Evolutionary conservation across 805 yeast genomes (phyloP).

Genomic region (Lachancea meyersii): DNA sequence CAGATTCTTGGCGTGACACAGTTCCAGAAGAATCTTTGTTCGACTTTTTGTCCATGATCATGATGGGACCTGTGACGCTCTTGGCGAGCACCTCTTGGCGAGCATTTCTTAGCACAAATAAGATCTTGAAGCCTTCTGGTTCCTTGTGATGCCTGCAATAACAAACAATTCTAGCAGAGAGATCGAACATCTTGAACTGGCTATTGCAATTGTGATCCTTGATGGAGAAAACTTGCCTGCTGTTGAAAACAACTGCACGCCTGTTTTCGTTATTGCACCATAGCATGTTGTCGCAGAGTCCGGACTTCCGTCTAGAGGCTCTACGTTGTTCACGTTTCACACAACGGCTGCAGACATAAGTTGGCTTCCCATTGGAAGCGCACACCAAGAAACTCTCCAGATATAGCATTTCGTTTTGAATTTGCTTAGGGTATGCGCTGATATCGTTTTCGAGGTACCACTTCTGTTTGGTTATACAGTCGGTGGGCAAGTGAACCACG

Average conservation of each 20-base stretch:
- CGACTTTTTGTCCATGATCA: constrained; percentile 88
- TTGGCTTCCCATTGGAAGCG: constrained; percentile 45
- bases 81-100: constrained; percentile 63
- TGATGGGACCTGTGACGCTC: constrained; percentile 63
- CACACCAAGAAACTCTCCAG: constrained; percentile 79
- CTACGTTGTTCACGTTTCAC: constrained; percentile 89
- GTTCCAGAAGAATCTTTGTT: constrained; percentile 13
- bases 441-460: constrained; percentile 53
- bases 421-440: constrained; percentile 37
- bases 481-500: constrained; percentile 75
- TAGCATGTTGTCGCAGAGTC: constrained; percentile 65
- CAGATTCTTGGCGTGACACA: constrained; percentile 17
- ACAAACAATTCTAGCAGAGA: constrained; percentile 78
- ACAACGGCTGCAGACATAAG: constrained; percentile 82
- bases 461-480: constrained; percentile 81
- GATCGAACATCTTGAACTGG: constrained; percentile 36
- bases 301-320: constrained; percentile 84
- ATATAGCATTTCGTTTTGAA: constrained; percentile 50
- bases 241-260: constrained; percentile 84
- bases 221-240: constrained; percentile 71
- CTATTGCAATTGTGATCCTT: constrained; percentile 22
- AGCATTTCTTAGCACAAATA: constrained; percentile 60
- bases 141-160: constrained; percentile 95
- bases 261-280: constrained; percentile 71
- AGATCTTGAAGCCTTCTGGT: constrained; percentile 70